Base-by-base conservation (phyloP, 768 basidiomycete species). In the Auriscalpium microsporum region DNA sequence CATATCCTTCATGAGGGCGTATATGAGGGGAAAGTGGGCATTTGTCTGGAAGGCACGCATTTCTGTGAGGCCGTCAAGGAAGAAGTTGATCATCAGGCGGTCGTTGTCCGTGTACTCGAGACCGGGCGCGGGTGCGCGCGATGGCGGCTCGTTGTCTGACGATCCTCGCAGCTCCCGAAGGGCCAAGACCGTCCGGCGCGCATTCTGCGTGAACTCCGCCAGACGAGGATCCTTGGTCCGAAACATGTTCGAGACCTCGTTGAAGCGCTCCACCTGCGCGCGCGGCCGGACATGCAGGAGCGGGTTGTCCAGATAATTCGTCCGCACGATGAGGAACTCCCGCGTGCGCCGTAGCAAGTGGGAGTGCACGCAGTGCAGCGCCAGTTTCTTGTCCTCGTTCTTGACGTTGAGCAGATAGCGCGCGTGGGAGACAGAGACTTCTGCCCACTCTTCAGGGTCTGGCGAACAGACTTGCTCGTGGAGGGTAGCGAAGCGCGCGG, bases 201-300 rank as follows among this genome's bases (percentile, higher is more conserved):
- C 84, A 57, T 83, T 85, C 45, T 59, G 57, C 8, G 73, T 68
- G 65, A 90, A 90, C 2, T 62, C 56, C 14, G 71, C 64, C 28
- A 90, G 60, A 8, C 72, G 69, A 1, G 74, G 70, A 47, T 71
- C 65, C 13, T 65, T 66, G 10, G 58, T 56, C 23, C 76, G 71
- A 34, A 78, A 69, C 80, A 87, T 79, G 9, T 68, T 63, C 16
- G 63, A 64, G 2, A 90, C 79, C 4, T 57, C 61, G 37, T 75
- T 54, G 40, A 90, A 68, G 52, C 75, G 76, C 23, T 77, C 63
- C 2, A 87, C 71, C 37, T 89, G 78, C 4, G 72, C 67, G 48
- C 68, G 66, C 0, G 90, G 87, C 2, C 90, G 82, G 34, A 93
- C 78, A 45, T 73, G 62, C 69, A 91, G 87, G 1, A 60, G 68